phyloP scores from a whole-genome alignment of 352 stramenopile species.

The Phytophthora brassicae region DNA sequence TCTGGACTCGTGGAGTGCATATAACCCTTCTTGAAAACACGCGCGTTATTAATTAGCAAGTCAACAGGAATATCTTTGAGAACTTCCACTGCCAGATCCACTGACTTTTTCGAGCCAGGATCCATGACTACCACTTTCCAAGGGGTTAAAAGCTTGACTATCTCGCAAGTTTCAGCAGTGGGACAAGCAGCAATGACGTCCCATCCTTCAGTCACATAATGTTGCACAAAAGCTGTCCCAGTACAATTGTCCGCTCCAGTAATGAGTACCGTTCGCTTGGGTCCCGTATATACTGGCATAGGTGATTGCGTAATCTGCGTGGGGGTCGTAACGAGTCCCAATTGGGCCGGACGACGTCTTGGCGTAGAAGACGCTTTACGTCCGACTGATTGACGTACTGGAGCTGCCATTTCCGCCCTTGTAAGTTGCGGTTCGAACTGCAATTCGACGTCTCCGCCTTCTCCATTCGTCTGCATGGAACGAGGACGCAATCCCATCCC shows the following conservation, averaged over 20 bases:
- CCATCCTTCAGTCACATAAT: constrained; percentile 44
- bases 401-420: not conserved
- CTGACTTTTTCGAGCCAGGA: constrained; percentile 46
- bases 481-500: constrained; percentile 23
- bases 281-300: constrained; percentile 20
- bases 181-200: constrained; percentile 38
- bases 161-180: constrained; percentile 15
- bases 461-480: constrained; percentile 27
- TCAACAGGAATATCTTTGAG: constrained; percentile 53
- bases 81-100: constrained; percentile 35
- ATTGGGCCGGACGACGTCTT: constrained; percentile 6
- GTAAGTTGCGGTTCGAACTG: constrained; percentile 6
- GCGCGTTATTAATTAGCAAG: constrained; percentile 78
- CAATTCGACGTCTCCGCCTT: constrained; percentile 20
- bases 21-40: constrained; percentile 36
- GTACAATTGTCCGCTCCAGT: constrained; percentile 43
- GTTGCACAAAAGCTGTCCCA: constrained; percentile 37
- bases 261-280: constrained; percentile 48
- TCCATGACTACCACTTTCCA: constrained; percentile 59
- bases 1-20: constrained; percentile 47
- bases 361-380: constrained; percentile 5
- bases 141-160: constrained; percentile 29
- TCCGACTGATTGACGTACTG: not conserved
- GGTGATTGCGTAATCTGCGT: not conserved
- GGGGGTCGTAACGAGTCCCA: constrained; percentile 16